Conservation (phyloP, 331 rosid species). For the Acacia concinna region DNA sequence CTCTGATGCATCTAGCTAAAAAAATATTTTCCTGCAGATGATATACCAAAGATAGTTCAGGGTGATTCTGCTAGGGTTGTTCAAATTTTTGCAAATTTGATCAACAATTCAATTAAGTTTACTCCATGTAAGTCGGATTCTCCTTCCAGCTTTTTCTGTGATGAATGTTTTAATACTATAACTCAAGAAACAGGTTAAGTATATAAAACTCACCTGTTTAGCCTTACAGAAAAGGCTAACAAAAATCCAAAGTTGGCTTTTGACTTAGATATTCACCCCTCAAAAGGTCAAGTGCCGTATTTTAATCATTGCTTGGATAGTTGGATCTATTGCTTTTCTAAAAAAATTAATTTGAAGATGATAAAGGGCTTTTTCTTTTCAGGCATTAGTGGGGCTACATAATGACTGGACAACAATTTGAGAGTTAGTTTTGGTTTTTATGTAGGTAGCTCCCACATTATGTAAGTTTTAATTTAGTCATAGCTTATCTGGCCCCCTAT, state of each 20-base stretch:
- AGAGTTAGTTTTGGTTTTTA: slow-evolving; percentile 19
- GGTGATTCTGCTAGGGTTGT: slow-evolving; percentile 99
- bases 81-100: slow-evolving; percentile 90
- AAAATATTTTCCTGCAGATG: slow-evolving; percentile 56
- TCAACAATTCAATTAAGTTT: slow-evolving; percentile 95
- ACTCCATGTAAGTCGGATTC: slow-evolving; percentile 72
- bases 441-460: slow-evolving; percentile 6
- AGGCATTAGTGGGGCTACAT: slow-evolving; percentile 31
- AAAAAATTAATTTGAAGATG: slow-evolving; percentile 17
- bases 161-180: neutral
- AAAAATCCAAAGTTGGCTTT: neutral
- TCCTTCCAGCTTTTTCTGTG: neutral
- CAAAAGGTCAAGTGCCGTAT: neutral
- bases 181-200: neutral
- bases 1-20: slow-evolving; percentile 14
- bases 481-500: neutral
- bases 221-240: neutral
- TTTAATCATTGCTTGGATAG: neutral
- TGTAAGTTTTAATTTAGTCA: neutral
- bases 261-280: neutral
- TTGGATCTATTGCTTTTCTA: neutral
- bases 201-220: neutral
- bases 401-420: slow-evolving; percentile 27
- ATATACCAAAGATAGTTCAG: slow-evolving; percentile 81
- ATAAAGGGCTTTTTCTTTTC: slow-evolving; percentile 31